Evolutionary conservation across 768 basidiomycete genomes (phyloP).

Genomic region (Psilocybe subaeruginosa): DNA sequence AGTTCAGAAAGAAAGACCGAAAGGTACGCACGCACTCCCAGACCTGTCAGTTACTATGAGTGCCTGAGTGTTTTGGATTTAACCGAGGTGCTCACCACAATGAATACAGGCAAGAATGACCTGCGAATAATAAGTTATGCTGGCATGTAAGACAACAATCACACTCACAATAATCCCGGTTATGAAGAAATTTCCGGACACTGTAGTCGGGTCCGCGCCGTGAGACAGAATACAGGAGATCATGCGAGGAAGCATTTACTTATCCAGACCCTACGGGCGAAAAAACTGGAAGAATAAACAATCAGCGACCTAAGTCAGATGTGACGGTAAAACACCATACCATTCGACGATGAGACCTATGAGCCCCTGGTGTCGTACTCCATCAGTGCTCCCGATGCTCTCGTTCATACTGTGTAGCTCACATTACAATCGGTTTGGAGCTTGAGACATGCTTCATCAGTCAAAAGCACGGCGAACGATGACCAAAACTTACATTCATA

Average conservation of each 20-base stretch:
- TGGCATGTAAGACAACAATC: background rate
- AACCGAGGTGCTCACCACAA: slow-evolving; percentile 37
- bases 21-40: slow-evolving; percentile 41
- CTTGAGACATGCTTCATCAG: slow-evolving; percentile 23
- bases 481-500: slow-evolving; percentile 37
- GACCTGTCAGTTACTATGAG: slow-evolving; percentile 24
- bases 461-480: background rate
- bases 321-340: slow-evolving; percentile 25
- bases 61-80: background rate
- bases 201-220: slow-evolving; percentile 26
- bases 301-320: background rate
- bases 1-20: slow-evolving; percentile 5
- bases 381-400: background rate
- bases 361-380: slow-evolving; percentile 35
- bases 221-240: background rate
- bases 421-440: slow-evolving; percentile 57
- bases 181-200: slow-evolving; percentile 45
- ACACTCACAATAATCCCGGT: slow-evolving; percentile 44
- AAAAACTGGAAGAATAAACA: slow-evolving; percentile 40
- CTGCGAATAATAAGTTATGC: slow-evolving; percentile 23
- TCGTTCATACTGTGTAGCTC: slow-evolving; percentile 1
- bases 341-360: slow-evolving; percentile 54
- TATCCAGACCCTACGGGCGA: slow-evolving; percentile 54
- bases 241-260: slow-evolving; percentile 31
- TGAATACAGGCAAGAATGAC: slow-evolving; percentile 42